Base-by-base conservation (phyloP, 2,329 filamentous ascomycete species). In the Epichloe sibirici region DNA sequence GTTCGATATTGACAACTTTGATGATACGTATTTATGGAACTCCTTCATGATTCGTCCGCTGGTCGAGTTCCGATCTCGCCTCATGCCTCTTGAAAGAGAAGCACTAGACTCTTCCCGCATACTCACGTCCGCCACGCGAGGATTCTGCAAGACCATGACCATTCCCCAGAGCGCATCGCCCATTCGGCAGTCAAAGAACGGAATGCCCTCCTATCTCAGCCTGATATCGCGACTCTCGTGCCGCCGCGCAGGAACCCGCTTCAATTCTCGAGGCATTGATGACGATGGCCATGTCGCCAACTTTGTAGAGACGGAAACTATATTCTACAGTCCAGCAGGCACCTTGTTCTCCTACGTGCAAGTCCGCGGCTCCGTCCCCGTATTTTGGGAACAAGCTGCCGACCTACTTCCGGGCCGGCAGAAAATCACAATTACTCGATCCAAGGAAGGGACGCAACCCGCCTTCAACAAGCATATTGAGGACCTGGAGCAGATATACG, bases 281-380 rank as follows among this genome's bases (percentile, higher is more conserved):
- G 93, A 98, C 65, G 90, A 97, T 63, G 93, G 93, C 13, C 89
- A 97, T 61, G 93, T 97, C 31, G 90, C 93, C 55, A 98, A 98
- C 67, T 98, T 95, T 68, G 93, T 97, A n/a, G 93, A 98, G 69
- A 93, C 90, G 0, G 93, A 98, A 69, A 95, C 90, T 0, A 82
- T 91, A 42, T 90, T 94, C 63, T 95, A 88, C 85, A 85, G 85
- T 59, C 86, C 87, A 1, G 80, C 82, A 1, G 80, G 81, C 3
- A 72, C 89, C 6, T 82, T 89, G 52, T 97, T 97, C 65, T 97
- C 93, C 0, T 98, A 96, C 67, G 88, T 85, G 2, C 93, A 98
- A 68, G 81, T 94, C 28, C 81, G 93, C 61, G 93, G 93, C 39
- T 96, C 90, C 6, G 88, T 98, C 7, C 93, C 93, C 1, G 77